Percentiles rank a stretch among this genome's conserved stretches.
Evolutionary conservation across 169 alveolate genomes (phyloP).

Genomic region (Neospora caninum): DNA sequence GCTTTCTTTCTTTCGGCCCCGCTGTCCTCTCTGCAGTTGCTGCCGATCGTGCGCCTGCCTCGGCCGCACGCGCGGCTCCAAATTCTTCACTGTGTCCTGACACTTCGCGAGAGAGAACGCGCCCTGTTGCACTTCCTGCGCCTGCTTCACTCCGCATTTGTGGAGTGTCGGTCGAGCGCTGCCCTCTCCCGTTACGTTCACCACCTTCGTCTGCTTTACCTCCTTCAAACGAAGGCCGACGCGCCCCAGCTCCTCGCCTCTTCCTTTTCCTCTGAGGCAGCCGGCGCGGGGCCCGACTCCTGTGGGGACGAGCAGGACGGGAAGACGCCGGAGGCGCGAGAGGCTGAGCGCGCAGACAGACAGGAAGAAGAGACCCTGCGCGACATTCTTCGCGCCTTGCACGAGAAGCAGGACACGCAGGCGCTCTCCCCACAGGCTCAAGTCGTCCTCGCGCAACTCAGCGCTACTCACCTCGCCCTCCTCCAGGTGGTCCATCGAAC

Average conservation of each 20-base stretch:
- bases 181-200: neutral
- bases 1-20: too few relatives aligned
- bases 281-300: neutral
- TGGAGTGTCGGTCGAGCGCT: neutral
- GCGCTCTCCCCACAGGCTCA: neutral
- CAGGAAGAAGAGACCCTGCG: neutral
- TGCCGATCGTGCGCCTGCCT: neutral
- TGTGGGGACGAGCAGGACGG: neutral
- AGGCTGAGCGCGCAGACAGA: too few relatives aligned
- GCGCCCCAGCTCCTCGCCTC: neutral
- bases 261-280: neutral
- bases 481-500: too few relatives aligned
- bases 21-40: neutral
- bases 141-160: neutral
- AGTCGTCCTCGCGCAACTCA: neutral
- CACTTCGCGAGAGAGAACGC: neutral
- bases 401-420: neutral
- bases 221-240: neutral
- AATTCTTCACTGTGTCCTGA: neutral
- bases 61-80: neutral
- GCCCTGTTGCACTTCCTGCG: neutral
- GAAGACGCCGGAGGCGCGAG: neutral
- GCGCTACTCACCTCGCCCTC: neutral
- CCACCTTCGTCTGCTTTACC: neutral
- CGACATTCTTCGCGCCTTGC: neutral